Evolutionary conservation across 176 grass and related monocot species (phyloP), one percentile per base, ranked within the genome.

Genomic region (Oropetium thomaeum): DNA sequence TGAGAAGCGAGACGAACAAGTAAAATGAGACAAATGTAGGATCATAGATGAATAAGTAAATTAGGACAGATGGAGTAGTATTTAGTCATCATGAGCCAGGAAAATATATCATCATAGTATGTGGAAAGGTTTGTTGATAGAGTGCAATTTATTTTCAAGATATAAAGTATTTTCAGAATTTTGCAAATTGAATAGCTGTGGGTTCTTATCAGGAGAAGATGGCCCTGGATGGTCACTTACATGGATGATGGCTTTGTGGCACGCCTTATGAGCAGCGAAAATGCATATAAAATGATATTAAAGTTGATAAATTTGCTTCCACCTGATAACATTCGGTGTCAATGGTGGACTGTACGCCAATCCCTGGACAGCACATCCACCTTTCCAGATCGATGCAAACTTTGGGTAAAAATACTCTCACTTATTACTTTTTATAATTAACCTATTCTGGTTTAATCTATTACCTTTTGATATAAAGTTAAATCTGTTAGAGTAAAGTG

Each of bases 241-340:
- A 78, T 95, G 92, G 92, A 95, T 90, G 79, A 88, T 95, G 88
- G 85, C 88, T 51, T 74, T 90, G 71, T 90, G 88, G 79, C 88
- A 62, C 84, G 58, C 27, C 74, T 95, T 79, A 82, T 37, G 45
- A 88, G 82, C 43, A 78, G 82, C 17, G 79, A 86, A 54, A 83
- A 90, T 32, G 92, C 92, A 62, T 90, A 95, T 71, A 86, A 22
- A 58, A 80, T 95, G 88, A 58, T 95, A 19, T 71, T 76, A 19
- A 86, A 77, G 60, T 65, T 95, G 75, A 88, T 95, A 65, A 85
- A 61, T 33, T 73, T 95, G 79, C 79, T 84, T 62, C 79, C 84
- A 82, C 79, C 88, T 73, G 79, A 76, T 81, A 17, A 51, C 78
- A 33, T 38, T 60, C 59, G 29, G 69, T 20, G 78, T 70, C 11